These are phyloP conservation scores for Fusarium phyllophilum DNA, from an alignment of 2,329 filamentous ascomycete species.

Conservation along the genomic window DNA sequence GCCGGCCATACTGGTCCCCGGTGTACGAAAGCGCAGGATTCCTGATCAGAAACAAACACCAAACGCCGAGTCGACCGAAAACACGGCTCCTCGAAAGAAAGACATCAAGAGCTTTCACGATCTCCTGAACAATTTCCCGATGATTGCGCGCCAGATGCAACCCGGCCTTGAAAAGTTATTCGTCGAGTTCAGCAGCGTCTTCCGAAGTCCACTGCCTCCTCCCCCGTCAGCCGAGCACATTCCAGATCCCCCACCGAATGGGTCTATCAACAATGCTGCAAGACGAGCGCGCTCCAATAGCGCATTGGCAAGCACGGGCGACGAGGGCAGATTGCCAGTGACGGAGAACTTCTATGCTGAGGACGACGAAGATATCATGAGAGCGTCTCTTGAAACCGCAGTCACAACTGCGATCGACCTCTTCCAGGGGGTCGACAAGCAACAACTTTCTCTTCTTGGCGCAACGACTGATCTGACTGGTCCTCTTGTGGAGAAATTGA, in stretches of 20 bases:
- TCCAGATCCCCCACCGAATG: slow-evolving; percentile 67
- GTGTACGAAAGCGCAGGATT: slow-evolving; percentile 52
- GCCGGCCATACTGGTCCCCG: slow-evolving; percentile 68
- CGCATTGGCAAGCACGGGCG: slow-evolving; percentile 49
- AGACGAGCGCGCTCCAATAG: slow-evolving; percentile 66
- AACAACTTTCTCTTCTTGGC: slow-evolving; percentile 89
- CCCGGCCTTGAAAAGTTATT: slow-evolving; percentile 89
- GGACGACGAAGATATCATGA: slow-evolving; percentile 92
- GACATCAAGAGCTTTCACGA: slow-evolving; percentile 92
- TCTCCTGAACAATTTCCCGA: slow-evolving; percentile 88
- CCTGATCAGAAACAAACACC: slow-evolving; percentile 51
- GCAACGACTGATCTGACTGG: slow-evolving; percentile 95
- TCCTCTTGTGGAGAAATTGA: slow-evolving; percentile 89
- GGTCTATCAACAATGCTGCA: slow-evolving; percentile 65
- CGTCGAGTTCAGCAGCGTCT: slow-evolving; percentile 84
- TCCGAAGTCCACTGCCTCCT: slow-evolving; percentile 85
- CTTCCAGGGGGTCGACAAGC: slow-evolving; percentile 95
- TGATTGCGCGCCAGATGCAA: slow-evolving; percentile 97
- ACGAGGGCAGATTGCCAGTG: slow-evolving; percentile 55
- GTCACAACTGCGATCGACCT: slow-evolving; percentile 94
- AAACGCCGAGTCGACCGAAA: slow-evolving; percentile 55
- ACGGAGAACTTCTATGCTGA: slow-evolving; percentile 78
- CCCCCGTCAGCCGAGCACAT: slow-evolving; percentile 72
- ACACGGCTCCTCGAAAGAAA: slow-evolving; percentile 73
- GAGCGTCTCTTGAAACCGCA: slow-evolving; percentile 87